Evolutionary conservation across 305 asterid genomes (phyloP).

Genomic region (Fraxinus paxiana): DNA sequence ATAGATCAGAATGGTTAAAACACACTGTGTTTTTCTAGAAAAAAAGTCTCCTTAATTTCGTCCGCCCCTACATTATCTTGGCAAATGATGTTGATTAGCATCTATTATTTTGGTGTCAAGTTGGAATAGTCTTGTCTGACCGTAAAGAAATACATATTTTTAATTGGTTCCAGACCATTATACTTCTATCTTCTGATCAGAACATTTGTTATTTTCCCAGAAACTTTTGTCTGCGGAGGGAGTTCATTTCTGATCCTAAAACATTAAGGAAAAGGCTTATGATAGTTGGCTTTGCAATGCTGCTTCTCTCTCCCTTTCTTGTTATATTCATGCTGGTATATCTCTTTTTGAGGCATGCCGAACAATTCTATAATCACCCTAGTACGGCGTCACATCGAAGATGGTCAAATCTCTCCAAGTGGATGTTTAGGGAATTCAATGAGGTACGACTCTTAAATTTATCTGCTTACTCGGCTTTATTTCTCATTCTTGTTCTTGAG

Average conservation of each 20-base stretch:
- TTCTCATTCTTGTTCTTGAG: neutral
- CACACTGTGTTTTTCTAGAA: neutral
- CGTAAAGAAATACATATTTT: neutral
- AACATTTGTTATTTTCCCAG: constrained; percentile 40
- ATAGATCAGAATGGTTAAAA: neutral
- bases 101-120: neutral
- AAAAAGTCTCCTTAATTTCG: neutral
- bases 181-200: constrained; percentile 3
- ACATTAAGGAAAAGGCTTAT: constrained; percentile 80
- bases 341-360: constrained; percentile 96
- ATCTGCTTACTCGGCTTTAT: neutral
- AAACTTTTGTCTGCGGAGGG: constrained; percentile 69
- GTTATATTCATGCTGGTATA: constrained; percentile 92
- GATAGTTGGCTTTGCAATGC: constrained; percentile 81
- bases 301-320: constrained; percentile 85
- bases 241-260: constrained; percentile 72
- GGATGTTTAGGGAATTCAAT: constrained; percentile 94
- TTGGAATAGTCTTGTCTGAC: neutral
- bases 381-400: constrained; percentile 88
- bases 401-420: constrained; percentile 97
- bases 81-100: neutral
- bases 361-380: constrained; percentile 93
- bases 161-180: neutral
- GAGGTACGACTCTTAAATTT: constrained; percentile 52
- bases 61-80: neutral